Evolutionary conservation across 179 eudicot genomes (phyloP), one percentile per base, ranked within the genome.

Genomic region (Silene noctiflora): DNA sequence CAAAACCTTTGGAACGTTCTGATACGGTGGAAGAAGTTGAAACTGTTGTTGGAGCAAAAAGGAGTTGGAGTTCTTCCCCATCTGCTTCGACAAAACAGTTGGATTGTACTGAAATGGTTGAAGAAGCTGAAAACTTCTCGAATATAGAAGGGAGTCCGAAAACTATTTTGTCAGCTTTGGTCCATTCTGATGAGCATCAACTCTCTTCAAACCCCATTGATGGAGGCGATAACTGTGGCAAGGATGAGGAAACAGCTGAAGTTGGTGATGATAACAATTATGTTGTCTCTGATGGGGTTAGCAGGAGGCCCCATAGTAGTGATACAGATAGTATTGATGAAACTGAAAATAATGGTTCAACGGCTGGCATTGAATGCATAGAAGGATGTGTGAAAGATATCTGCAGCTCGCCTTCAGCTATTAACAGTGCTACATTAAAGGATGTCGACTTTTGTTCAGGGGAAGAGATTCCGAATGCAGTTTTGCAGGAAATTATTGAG

Each of bases 1-100:
- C 71, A 46, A 73, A 61, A 67, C 83, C 85, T 75, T 48, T 76
- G 20, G 75, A 80, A 74, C 67, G 27, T 77, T 51, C 35, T 22
- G 56, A 62, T 64, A 44, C 71, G 59, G 75, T 75, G 75, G 71
- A 78, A 77, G 78, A 67, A 59, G 66, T 78, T 83, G 77, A 84
- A 67, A 76, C 74, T 39, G 69, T 62, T 35, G 21, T 53, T 33
- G 51, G 71, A 24, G 60, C 35, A 39, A 78, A 74, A 74, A 73
- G 64, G 67, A 81, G 62, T 14, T 35, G 29, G 51, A 46, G 44
- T 29, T 42, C 62, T 12, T 65, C 69, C 29, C 25, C 69, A 39
- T 60, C 83, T 29, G 78, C 65, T 17, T 3, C 35, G 10, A 14
- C 59, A 24, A 51, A 51, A 60, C 74, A 70, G 60, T 9, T 70